Base-by-base conservation (phyloP, 2,329 filamentous ascomycete genomes). In the Neonectria magnoliae region DNA sequence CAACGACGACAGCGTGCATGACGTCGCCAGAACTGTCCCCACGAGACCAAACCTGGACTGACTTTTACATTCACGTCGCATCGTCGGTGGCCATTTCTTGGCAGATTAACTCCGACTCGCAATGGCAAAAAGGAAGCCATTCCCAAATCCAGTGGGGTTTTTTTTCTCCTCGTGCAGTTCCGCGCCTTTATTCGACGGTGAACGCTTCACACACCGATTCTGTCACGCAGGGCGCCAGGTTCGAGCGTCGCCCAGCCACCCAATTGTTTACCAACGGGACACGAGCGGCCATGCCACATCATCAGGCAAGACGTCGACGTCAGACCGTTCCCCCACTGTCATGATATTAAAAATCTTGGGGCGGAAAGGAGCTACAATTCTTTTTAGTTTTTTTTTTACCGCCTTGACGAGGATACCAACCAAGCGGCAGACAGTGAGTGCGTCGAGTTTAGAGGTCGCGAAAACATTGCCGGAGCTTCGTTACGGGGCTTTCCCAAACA, bases 221-320 rank as follows among this genome's bases (percentile, higher is more conserved):
- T 25, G 31, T 44, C 33, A 18, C 48, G 16, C 48, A 42, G 53
- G 13, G 25, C 44, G 14, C 22, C 22, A 16, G 29, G 4, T 63
- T 55, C 42, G 38, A 60, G 54, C 66, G 62, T 67, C 67, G 55
- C 69, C 73, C 73, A 75, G 73, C 73, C 73, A 75, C 73, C 70
- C 66, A 59, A 59, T 74, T 72, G 64, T 73, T 72, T 71, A 70
- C 63, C 55, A 55, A 18, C 50, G n/a, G 14, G 66, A 59, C 52
- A 51, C 56, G 62, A 68, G 58, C 64, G 62, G 61, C 64, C 68
- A 72, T 72, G 64, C 64, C 69, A 63, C 65, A 62, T 61, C 56
- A 65, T 42, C 54, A 55, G 44, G 56, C 54, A 27, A 45, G 29
- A 29, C 41, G 57, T 55, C 47, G 62, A 47, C 50, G 36, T 66